phyloP scores from a whole-genome alignment of 495 filamentous ascomycete species.

The Penicillium bialowiezense region DNA sequence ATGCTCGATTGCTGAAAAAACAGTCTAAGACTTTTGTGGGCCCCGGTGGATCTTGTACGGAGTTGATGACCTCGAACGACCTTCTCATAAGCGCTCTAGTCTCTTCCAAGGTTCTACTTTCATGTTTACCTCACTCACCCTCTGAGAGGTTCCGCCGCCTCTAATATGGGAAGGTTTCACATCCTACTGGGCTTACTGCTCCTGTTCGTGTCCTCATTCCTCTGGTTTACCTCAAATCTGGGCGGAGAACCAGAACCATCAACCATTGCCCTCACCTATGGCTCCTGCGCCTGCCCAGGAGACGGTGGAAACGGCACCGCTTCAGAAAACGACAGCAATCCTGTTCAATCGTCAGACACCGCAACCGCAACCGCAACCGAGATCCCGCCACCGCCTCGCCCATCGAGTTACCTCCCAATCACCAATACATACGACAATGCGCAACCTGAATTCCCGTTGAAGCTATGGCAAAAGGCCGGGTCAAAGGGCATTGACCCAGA shows the following conservation, averaged over 20 bases:
- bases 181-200: background rate
- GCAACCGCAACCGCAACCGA: background rate
- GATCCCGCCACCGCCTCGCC: background rate
- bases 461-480: constrained; percentile 35
- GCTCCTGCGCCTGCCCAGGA: background rate
- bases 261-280: background rate
- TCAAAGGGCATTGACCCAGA: constrained; percentile 12
- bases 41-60: background rate
- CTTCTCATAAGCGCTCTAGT: background rate
- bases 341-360: background rate
- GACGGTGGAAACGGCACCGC: background rate
- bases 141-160: background rate
- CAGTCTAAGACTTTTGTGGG: background rate
- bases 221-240: background rate
- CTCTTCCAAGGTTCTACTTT: background rate
- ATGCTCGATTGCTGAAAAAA: background rate
- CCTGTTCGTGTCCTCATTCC: background rate
- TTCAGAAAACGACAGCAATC: background rate
- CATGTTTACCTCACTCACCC: background rate
- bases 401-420: background rate
- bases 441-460: constrained; percentile 12
- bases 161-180: background rate
- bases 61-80: background rate
- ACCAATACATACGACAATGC: background rate
- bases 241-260: background rate